phyloP scores from a whole-genome alignment of 371 early-diverging fungal genomes.

The Gilbertella persicaria region DNA sequence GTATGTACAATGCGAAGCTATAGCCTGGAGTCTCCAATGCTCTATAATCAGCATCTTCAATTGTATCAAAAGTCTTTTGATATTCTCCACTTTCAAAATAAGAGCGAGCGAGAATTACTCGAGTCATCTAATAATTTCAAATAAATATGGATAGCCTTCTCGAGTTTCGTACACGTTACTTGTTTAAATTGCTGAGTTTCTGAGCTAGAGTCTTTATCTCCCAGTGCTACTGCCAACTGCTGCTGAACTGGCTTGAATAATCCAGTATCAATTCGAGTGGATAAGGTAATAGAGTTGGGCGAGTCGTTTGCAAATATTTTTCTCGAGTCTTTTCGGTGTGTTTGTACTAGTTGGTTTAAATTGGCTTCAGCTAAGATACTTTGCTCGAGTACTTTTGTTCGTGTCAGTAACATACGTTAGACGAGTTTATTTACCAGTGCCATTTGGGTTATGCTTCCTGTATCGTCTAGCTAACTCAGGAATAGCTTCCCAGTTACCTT shows the following conservation, averaged over 20 bases:
- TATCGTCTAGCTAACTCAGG: slow-evolving; percentile 70
- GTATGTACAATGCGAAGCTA: slow-evolving; percentile 40
- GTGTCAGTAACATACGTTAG: neutral
- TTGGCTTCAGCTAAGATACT: slow-evolving; percentile 13
- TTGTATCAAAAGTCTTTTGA: slow-evolving; percentile 25
- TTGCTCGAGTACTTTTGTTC: slow-evolving; percentile 12
- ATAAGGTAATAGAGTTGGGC: slow-evolving; percentile 21
- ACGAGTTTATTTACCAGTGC: slow-evolving; percentile 46
- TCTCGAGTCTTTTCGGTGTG: slow-evolving; percentile 1
- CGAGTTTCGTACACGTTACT: too few relatives aligned
- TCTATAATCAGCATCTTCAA: slow-evolving; percentile 16
- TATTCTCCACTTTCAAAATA: slow-evolving; percentile 40
- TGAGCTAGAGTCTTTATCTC: slow-evolving; percentile 20
- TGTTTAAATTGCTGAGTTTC: slow-evolving; percentile 12
- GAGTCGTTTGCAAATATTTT: slow-evolving; percentile 18
- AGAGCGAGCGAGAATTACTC: slow-evolving; percentile 39
- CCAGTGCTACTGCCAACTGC: slow-evolving; percentile 21
- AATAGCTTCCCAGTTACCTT: slow-evolving; percentile 57
- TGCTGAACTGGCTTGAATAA: slow-evolving; percentile 26
- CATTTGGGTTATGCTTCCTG: slow-evolving; percentile 63
- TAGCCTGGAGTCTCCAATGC: slow-evolving; percentile 38
- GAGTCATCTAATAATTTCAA: slow-evolving; percentile 30
- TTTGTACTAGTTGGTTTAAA: neutral
- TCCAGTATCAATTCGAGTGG: slow-evolving; percentile 17
- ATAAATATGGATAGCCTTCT: too few relatives aligned